Percentiles rank a stretch among this genome's conserved stretches.
phyloP scores from a whole-genome alignment of 2,329 filamentous ascomycete genomes.

The Diplodia seriata region DNA sequence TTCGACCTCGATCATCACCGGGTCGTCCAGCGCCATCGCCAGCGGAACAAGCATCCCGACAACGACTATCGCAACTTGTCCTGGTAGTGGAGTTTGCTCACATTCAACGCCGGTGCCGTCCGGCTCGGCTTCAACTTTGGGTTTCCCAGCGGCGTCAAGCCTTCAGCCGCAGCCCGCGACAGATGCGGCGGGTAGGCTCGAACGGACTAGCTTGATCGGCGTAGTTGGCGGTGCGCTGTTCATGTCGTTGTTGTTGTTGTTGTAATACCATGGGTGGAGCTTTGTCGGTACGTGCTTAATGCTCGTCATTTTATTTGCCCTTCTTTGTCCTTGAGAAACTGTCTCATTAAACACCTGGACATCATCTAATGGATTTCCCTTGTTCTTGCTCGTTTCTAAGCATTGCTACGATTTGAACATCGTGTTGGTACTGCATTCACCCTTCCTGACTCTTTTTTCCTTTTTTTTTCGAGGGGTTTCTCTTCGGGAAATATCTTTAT shows the following conservation, averaged over 20 bases:
- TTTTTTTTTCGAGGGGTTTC: neutral
- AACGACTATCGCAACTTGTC: conserved; percentile 12
- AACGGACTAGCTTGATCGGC: neutral
- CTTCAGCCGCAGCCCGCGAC: neutral
- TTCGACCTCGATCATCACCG: neutral
- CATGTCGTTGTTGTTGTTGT: neutral
- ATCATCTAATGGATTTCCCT: neutral
- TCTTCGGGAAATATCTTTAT: neutral
- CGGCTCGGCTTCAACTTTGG: neutral
- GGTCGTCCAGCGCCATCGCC: neutral
- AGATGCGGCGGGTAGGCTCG: neutral
- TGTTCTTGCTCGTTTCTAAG: neutral
- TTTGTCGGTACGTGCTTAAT: neutral
- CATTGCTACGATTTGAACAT: neutral
- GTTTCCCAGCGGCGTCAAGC: neutral
- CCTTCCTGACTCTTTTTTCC: neutral
- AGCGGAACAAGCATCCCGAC: neutral
- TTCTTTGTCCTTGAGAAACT: neutral
- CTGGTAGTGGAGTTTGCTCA: neutral
- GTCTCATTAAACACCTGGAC: neutral
- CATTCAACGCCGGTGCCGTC: neutral
- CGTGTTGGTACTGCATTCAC: neutral
- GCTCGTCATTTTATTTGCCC: too few species aligned
- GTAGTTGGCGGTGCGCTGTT: neutral
- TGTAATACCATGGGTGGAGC: neutral